Percentiles rank a stretch among this genome's conserved stretches.
phyloP scores from a whole-genome alignment of 208 protist genomes.

The Acanthamoeba healyi region DNA sequence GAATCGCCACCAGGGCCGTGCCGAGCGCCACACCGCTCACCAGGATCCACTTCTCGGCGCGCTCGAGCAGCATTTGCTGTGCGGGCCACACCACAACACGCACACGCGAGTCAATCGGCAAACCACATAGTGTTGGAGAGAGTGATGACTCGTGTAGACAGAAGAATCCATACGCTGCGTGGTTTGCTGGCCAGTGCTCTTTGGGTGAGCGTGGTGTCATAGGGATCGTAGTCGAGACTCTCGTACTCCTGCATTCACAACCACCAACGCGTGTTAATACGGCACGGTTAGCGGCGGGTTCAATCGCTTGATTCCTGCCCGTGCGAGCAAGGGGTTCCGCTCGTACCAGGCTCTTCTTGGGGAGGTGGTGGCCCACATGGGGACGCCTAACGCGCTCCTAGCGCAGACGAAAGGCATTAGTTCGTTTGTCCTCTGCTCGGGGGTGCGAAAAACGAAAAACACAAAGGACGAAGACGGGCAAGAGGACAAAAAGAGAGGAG shows the following conservation, averaged over 20 bases:
- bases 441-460: too few species aligned
- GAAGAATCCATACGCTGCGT: neutral
- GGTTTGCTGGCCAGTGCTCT: neutral
- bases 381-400: neutral
- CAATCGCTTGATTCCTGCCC: too few species aligned
- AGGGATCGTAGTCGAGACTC: conserved; percentile 53
- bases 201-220: conserved; percentile 21
- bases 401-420: too few species aligned
- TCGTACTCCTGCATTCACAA: neutral
- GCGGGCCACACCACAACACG: neutral
- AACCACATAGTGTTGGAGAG: neutral
- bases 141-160: neutral
- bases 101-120: neutral
- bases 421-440: too few species aligned
- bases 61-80: neutral
- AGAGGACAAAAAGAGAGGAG: too few species aligned
- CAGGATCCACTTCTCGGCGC: neutral
- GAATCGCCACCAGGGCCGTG: conserved; percentile 29
- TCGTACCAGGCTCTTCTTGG: neutral
- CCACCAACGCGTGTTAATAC: neutral
- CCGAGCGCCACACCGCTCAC: neutral
- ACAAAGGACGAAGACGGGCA: too few species aligned
- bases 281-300: too few species aligned
- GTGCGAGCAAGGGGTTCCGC: too few species aligned
- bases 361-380: neutral